Evolutionary conservation across 305 asterid genomes (phyloP).

Genomic region (Rubia tinctorum): DNA sequence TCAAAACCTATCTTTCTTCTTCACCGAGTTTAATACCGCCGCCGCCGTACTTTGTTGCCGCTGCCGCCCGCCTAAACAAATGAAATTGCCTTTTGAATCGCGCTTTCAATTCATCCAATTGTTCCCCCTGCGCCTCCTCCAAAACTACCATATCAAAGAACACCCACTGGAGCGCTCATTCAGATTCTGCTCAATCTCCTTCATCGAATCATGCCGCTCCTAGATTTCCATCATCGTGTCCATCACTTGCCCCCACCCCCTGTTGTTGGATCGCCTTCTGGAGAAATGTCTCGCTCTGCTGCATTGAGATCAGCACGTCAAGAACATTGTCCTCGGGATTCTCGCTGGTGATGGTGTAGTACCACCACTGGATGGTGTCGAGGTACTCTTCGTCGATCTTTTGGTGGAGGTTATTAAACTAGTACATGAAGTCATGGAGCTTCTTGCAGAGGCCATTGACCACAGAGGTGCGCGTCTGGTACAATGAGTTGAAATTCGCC

Average conservation of each 20-base stretch:
- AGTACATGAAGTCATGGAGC: constrained; percentile 50
- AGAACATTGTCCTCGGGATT: constrained; percentile 46
- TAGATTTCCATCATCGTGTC: constrained; percentile 57
- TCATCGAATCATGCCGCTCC: constrained; percentile 57
- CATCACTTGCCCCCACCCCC: constrained; percentile 56
- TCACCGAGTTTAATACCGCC: no score
- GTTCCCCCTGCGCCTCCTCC: constrained; percentile 53
- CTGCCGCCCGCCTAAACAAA: constrained; percentile 40
- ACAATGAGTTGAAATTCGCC: constrained; percentile 22
- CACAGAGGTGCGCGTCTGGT: constrained; percentile 44
- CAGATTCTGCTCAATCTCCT: constrained; percentile 51
- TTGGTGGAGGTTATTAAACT: constrained; percentile 44
- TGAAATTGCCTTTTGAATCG: constrained; percentile 47
- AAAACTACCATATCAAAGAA: constrained; percentile 58
- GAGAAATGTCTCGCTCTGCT: constrained; percentile 52
- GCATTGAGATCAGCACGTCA: constrained; percentile 43
- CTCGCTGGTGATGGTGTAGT: constrained; percentile 56
- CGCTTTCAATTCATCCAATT: constrained; percentile 52
- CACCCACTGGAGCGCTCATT: constrained; percentile 45
- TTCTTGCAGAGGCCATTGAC: constrained; percentile 53
- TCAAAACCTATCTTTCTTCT: no score
- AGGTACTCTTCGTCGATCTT: constrained; percentile 49
- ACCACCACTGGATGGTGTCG: constrained; percentile 57
- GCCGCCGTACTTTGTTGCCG: constrained; percentile 9
- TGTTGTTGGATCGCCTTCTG: constrained; percentile 65